Conservation (phyloP, 2,329 filamentous ascomycete species). For the Pseudogymnoascus sp. region DNA sequence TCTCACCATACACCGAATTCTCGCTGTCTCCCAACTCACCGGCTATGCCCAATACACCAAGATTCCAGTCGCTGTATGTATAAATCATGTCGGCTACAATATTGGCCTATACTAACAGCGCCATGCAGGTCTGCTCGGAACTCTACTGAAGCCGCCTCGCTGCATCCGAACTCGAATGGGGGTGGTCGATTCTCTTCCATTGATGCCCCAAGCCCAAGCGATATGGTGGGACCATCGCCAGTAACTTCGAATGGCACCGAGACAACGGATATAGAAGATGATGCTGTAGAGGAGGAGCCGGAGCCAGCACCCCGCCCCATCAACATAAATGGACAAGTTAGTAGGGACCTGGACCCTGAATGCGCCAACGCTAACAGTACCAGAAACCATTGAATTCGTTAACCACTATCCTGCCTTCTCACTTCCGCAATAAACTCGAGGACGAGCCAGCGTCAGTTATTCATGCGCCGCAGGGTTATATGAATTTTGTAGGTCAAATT, state of each 20-base stretch:
- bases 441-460: constrained; percentile 86
- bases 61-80: constrained; percentile 45
- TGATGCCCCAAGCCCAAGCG: constrained; percentile 47
- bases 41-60: constrained; percentile 33
- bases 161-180: constrained; percentile 41
- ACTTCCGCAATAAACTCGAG: constrained; percentile 49
- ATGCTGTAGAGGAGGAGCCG: constrained; percentile 51
- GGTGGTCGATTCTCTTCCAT: constrained; percentile 23
- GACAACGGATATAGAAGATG: constrained; percentile 76
- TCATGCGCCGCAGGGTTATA: constrained; percentile 77
- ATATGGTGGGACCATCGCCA: constrained; percentile 70
- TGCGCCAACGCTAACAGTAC: neutral
- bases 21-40: constrained; percentile 45
- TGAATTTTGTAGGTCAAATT: constrained; percentile 56
- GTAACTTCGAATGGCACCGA: constrained; percentile 80
- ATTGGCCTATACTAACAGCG: neutral
- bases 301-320: constrained; percentile 29
- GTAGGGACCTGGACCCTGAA: constrained; percentile 1
- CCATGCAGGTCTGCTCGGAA: constrained; percentile 31
- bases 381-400: constrained; percentile 21
- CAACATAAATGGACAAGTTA: constrained; percentile 21
- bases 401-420: constrained; percentile 47
- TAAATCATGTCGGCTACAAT: neutral
- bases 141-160: constrained; percentile 38
- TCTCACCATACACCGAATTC: constrained; percentile 47